Percentiles rank a stretch among this genome's conserved stretches.
These are phyloP conservation scores for Ogataea methanolica DNA, from an alignment of 805 yeast genomes.

Conservation along the genomic window DNA sequence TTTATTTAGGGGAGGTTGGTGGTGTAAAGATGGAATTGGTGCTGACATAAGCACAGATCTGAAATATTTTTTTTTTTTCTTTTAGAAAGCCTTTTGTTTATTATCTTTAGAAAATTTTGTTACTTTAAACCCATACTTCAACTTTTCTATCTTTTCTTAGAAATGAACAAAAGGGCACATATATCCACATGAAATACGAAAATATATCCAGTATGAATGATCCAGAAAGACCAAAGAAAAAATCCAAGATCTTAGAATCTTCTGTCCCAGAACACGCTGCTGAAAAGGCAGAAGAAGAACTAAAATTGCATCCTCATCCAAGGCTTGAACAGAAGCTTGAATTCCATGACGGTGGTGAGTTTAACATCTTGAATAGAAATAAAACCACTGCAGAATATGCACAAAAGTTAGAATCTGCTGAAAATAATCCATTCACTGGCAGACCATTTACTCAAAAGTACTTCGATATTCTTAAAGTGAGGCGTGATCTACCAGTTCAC, in stretches of 20 bases:
- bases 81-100: background rate
- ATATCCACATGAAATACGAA: too few species aligned
- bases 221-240: slow-evolving; percentile 42
- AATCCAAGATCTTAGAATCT: slow-evolving; percentile 41
- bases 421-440: slow-evolving; percentile 78
- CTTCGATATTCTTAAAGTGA: slow-evolving; percentile 66
- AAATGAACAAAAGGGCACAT: too few species aligned
- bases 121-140: background rate
- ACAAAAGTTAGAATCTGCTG: slow-evolving; percentile 49
- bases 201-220: slow-evolving; percentile 18
- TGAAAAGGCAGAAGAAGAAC: slow-evolving; percentile 57
- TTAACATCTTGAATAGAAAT: slow-evolving; percentile 50
- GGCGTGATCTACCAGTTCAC: slow-evolving; percentile 91
- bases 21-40: background rate
- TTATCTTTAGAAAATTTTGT: background rate
- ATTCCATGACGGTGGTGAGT: slow-evolving; percentile 66
- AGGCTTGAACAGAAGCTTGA: slow-evolving; percentile 32
- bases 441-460: slow-evolving; percentile 56
- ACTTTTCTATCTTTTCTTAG: background rate
- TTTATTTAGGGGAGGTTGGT: background rate
- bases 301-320: slow-evolving; percentile 45
- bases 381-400: slow-evolving; percentile 66
- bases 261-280: slow-evolving; percentile 63
- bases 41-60: background rate
- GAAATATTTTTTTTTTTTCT: too few species aligned